phyloP scores from a whole-genome alignment of 495 filamentous ascomycete species.

The Penicillium argentinense region DNA sequence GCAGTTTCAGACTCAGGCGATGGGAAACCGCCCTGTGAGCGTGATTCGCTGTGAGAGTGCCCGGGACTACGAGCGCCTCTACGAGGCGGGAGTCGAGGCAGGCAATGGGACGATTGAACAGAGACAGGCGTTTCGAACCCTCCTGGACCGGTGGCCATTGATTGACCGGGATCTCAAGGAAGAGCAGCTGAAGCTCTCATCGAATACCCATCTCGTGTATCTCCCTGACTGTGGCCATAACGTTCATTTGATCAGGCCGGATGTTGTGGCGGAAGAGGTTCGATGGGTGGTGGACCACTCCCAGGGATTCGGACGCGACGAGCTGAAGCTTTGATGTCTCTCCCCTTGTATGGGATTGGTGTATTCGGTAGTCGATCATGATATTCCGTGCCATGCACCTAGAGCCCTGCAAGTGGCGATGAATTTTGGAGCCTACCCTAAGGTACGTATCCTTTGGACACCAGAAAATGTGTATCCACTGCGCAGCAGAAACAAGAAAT shows the following conservation, averaged over 20 bases:
- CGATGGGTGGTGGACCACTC: conserved; percentile 44
- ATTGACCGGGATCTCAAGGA: conserved; percentile 42
- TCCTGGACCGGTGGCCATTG: conserved; percentile 37
- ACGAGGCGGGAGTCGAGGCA: conserved; percentile 29
- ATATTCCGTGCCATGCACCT: too few species aligned
- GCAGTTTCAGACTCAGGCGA: conserved; percentile 28
- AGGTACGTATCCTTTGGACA: not conserved
- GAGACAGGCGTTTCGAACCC: conserved; percentile 24
- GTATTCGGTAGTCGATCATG: too few species aligned
- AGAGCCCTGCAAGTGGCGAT: not conserved
- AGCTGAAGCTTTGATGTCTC: conserved; percentile 4
- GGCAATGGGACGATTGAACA: conserved; percentile 36
- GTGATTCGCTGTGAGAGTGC: conserved; percentile 37
- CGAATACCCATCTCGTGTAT: conserved; percentile 33
- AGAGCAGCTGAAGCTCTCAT: conserved; percentile 44
- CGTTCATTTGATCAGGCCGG: conserved; percentile 47
- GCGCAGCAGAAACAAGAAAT: conserved; percentile 3
- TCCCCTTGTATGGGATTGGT: too few species aligned
- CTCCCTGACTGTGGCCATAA: conserved; percentile 50
- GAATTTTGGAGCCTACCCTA: conserved; percentile 4
- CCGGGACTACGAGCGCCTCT: conserved; percentile 34
- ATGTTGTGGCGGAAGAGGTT: conserved; percentile 46
- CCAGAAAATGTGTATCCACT: conserved; percentile 7
- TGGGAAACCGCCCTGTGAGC: conserved; percentile 37
- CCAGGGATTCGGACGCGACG: not conserved